Percentiles rank a stretch among this genome's conserved stretches.
Conservation (phyloP, 2,329 filamentous ascomycete species). For the Penicillium sp. region DNA sequence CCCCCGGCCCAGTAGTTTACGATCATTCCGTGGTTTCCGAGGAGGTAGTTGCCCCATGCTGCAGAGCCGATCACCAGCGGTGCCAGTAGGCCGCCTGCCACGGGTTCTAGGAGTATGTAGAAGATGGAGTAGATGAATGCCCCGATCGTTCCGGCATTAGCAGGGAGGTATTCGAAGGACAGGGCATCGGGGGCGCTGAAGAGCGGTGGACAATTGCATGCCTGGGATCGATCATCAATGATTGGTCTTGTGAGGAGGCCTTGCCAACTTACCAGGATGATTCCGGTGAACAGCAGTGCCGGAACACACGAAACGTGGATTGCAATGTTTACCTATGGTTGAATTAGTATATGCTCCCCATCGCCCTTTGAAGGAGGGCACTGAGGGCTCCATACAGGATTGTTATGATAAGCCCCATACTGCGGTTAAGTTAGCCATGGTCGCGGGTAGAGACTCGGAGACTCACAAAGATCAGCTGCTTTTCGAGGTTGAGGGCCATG, state of each 20-base stretch:
- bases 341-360: slow-evolving; percentile 16
- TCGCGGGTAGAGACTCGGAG: slow-evolving; percentile 9
- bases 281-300: slow-evolving; percentile 54
- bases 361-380: slow-evolving; percentile 3
- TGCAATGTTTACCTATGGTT: slow-evolving; percentile 55
- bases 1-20: slow-evolving; percentile 63
- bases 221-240: slow-evolving; percentile 36
- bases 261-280: slow-evolving; percentile 51
- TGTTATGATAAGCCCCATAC: slow-evolving; percentile 64
- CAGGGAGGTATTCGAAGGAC: slow-evolving; percentile 53
- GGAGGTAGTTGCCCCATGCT: slow-evolving; percentile 69
- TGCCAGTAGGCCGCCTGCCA: slow-evolving; percentile 74
- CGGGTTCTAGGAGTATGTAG: slow-evolving; percentile 89
- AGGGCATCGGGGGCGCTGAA: slow-evolving; percentile 52
- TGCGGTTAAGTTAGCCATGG: slow-evolving; percentile 32
- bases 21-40: slow-evolving; percentile 55
- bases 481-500: slow-evolving; percentile 57
- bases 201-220: slow-evolving; percentile 52
- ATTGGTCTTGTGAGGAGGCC: background rate
- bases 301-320: slow-evolving; percentile 63
- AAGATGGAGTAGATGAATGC: slow-evolving; percentile 65
- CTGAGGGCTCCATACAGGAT: slow-evolving; percentile 47
- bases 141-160: slow-evolving; percentile 55
- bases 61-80: slow-evolving; percentile 70
- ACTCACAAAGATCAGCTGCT: slow-evolving; percentile 61